Base-by-base conservation (phyloP, 2,329 filamentous ascomycete species). In the Dothistroma septosporum region DNA sequence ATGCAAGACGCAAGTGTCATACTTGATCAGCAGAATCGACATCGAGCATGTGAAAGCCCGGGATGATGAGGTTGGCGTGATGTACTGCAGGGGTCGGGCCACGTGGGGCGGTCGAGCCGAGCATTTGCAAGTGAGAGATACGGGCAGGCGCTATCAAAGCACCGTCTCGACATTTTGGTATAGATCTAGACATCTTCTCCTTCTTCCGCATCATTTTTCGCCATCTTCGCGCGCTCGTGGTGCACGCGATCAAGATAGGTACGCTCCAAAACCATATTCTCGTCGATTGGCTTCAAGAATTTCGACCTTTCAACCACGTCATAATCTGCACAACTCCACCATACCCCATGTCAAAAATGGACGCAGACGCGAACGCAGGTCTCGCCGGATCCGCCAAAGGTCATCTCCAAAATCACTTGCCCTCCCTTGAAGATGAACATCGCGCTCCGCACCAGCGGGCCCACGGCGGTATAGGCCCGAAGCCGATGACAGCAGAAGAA, bases 401-500 rank as follows among this genome's bases (percentile, higher is more conserved):
- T 12, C 58, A 56, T 33, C 31, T 60, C 16, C 53, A 60, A 47
- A 31, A 49, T n/a, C 21, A 49, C 21, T 14, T 60, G 14, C 52
- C 58, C 6, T 41, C 24, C 12, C 44, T 60, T 14, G 56, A 60
- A 47, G 32, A 60, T 19, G 54, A 41, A 14, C 33, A 52, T 21
- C 59, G 62, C n/a, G 60, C 55, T 32, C 59, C 61, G 16, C 63
- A 65, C 49, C 61, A 67, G 46, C 31, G 61, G 35, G 63, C 63
- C 11, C 63, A 65, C 33, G 63, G 61, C 6, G 63, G 54, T 21
- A 52, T 52, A 19, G 66, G 66, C 4, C 57, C 62, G 5, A 63
- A 59, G 61, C 76, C 78, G 56, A 66, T 81, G 60, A 82, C 82
- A 4, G 79, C 80, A 6, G 82, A 82, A 37, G 82, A 89, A 70